phyloP scores from a whole-genome alignment of 108 stramenopile species.

The Nitzschia sp. region DNA sequence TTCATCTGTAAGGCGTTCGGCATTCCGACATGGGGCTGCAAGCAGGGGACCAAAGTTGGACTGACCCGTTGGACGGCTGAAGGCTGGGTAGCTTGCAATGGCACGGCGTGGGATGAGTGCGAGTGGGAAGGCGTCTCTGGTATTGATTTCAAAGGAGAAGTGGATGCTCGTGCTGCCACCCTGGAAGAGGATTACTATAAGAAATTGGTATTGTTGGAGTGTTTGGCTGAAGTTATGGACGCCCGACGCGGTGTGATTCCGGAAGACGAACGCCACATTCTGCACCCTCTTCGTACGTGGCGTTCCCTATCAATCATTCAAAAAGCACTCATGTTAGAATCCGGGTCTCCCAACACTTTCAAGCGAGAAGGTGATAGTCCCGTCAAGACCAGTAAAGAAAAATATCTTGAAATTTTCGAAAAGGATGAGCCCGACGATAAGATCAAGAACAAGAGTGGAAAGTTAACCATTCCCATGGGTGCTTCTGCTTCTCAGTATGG shows the following conservation, averaged over 20 bases:
- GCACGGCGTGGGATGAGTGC: constrained; percentile 27
- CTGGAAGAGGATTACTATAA: constrained; percentile 17
- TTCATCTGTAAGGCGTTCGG: constrained; percentile 48
- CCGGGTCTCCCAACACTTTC: constrained; percentile 15
- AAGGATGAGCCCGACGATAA: constrained; percentile 9
- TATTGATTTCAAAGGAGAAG: constrained; percentile 27
- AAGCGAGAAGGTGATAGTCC: background rate
- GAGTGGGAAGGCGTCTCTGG: constrained; percentile 27
- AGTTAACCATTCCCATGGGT: constrained; percentile 22
- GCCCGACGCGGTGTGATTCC: constrained; percentile 7
- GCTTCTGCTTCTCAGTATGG: background rate
- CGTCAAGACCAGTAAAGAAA: constrained; percentile 18
- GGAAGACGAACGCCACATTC: constrained; percentile 13
- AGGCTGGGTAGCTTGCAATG: constrained; percentile 37
- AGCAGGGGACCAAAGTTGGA: constrained; percentile 27
- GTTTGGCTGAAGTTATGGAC: constrained; percentile 28
- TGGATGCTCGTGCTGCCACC: constrained; percentile 1
- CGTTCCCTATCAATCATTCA: constrained; percentile 25
- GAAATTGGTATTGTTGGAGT: constrained; percentile 19
- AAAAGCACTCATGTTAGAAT: constrained; percentile 21
- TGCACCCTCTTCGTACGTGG: constrained; percentile 21
- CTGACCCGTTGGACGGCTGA: constrained; percentile 40
- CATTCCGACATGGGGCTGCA: constrained; percentile 57
- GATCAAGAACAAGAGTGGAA: constrained; percentile 12
- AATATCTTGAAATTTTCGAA: constrained; percentile 24